Evolutionary conservation across 257 asterid species (phyloP), one percentile per base, ranked within the genome.

Genomic region (Forsythia viridissima): DNA sequence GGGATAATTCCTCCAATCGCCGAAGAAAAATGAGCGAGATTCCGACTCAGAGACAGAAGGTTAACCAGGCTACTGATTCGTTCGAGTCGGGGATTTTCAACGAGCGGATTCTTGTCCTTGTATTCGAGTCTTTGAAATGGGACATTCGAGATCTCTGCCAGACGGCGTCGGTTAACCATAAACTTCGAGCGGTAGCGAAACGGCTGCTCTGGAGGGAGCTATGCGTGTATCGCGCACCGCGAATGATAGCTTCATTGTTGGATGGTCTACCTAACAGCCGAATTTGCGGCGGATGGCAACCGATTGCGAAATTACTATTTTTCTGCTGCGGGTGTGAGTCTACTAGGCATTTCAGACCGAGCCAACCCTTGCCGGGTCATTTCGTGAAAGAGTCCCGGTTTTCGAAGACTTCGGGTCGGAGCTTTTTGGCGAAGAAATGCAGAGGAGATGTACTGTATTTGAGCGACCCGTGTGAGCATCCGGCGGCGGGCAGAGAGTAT

Each of bases 401-500:
- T 71, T 87, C 90, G 43, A 87, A 87, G 75, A 87, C 90, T 0
- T 84, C 90, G 15, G 90, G 90, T 18, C 80, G 71, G 79, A 87
- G 90, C 70, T 87, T 87, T 43, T 40, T 84, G 38, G n/a, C 70
- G 36, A 82, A 76, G 77, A 80, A 52, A 66, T 84, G 88, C 66
- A 69, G 88, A 41, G 81, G 75, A 8, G 88, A 84, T 24, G 37
- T 87, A 43, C 68, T 87, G 77, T 87, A 71, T 51, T 83, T 87
- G 75, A 84, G 88, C 76, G 90, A 87, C 59, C 88, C 86, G 12
- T 84, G 88, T 43, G 90, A 87, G 81, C 88, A 87, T 48, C 48
- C 70, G 6, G 40, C 66, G n/a, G 77, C 65, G 21, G 77, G 37
- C 3, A 71, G 16, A 9, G 75, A 37, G 24, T 82, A 86, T 11